Evolutionary conservation across 768 basidiomycete species (phyloP).

Genomic region (Suillus subaureus): DNA sequence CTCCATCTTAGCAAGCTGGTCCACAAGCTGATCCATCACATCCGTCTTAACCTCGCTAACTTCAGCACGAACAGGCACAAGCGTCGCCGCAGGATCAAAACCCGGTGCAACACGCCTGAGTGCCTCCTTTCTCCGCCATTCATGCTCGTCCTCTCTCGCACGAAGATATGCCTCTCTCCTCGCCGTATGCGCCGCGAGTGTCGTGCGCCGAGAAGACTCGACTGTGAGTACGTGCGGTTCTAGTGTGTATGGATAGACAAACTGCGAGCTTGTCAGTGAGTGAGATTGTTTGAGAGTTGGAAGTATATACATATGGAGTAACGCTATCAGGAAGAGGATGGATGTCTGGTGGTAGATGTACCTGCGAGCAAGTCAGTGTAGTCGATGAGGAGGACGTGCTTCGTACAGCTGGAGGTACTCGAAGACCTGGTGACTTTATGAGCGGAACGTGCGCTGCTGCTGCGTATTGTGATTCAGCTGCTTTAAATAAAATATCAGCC

Average conservation of each 20-base stretch:
- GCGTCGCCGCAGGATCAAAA: slow-evolving; percentile 62
- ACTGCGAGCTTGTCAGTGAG: slow-evolving; percentile 49
- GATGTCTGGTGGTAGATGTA: slow-evolving; percentile 86
- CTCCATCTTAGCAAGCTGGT: slow-evolving; percentile 74
- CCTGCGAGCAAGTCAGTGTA: slow-evolving; percentile 43
- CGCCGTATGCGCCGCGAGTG: slow-evolving; percentile 63
- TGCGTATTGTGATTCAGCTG: slow-evolving; percentile 67
- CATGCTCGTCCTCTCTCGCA: slow-evolving; percentile 77
- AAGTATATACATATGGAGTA: slow-evolving; percentile 72
- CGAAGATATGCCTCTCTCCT: slow-evolving; percentile 73
- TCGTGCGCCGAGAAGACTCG: slow-evolving; percentile 70
- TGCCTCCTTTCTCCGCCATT: slow-evolving; percentile 61
- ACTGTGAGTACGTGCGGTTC: slow-evolving; percentile 82
- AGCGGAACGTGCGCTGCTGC: slow-evolving; percentile 77
- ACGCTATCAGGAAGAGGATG: slow-evolving; percentile 94
- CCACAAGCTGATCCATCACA: slow-evolving; percentile 84
- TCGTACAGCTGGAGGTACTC: slow-evolving; percentile 62
- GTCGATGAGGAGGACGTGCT: neutral
- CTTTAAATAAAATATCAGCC: neutral
- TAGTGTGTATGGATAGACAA: slow-evolving; percentile 94
- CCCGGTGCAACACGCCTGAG: slow-evolving; percentile 82
- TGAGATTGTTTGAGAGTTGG: neutral
- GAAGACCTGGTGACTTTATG: slow-evolving; percentile 90
- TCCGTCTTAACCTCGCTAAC: slow-evolving; percentile 37
- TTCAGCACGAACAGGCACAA: slow-evolving; percentile 35